Evolutionary conservation across 495 filamentous ascomycete species (phyloP).

Genomic region (Aspergillus heteromorphus): DNA sequence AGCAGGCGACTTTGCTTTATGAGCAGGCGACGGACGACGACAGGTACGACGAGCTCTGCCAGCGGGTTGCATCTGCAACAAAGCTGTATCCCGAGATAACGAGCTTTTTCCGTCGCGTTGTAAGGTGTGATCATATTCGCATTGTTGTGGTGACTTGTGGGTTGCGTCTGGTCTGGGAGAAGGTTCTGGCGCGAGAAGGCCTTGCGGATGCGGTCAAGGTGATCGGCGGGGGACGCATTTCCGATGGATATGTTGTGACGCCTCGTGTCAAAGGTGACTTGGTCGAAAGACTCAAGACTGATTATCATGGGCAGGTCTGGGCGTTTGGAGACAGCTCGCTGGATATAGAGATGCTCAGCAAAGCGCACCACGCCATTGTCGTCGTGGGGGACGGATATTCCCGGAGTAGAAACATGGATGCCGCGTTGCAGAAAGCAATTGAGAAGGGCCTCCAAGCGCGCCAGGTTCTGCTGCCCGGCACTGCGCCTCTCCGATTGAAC

Average conservation of each 20-base stretch:
- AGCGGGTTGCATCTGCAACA: constrained; percentile 33
- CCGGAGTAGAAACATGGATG: constrained; percentile 56
- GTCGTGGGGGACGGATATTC: constrained; percentile 47
- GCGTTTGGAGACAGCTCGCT: constrained; percentile 62
- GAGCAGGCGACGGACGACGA: constrained; percentile 41
- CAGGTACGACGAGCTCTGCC: constrained; percentile 45
- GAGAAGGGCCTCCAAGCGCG: constrained; percentile 34
- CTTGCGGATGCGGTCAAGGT: constrained; percentile 42
- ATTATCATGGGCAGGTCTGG: constrained; percentile 40
- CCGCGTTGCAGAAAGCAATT: constrained; percentile 39
- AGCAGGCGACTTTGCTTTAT: constrained; percentile 52
- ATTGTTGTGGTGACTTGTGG: constrained; percentile 56
- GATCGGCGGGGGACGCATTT: constrained; percentile 50
- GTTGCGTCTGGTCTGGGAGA: constrained; percentile 52
- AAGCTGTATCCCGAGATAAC: constrained; percentile 50
- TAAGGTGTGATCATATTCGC: constrained; percentile 36
- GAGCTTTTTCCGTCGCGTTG: no score
- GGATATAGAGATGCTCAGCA: constrained; percentile 53
- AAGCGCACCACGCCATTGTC: constrained; percentile 52
- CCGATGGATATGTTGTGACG: constrained; percentile 49
- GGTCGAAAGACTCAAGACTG: constrained; percentile 34
- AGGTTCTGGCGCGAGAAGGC: constrained; percentile 44
- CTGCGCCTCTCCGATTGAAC: constrained; percentile 41
- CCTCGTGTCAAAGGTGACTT: constrained; percentile 46
- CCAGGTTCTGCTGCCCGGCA: constrained; percentile 45